Percentiles rank a stretch among this genome's conserved stretches.
Conservation (phyloP, 148 eudicot species). For the Euryodendron excelsum region DNA sequence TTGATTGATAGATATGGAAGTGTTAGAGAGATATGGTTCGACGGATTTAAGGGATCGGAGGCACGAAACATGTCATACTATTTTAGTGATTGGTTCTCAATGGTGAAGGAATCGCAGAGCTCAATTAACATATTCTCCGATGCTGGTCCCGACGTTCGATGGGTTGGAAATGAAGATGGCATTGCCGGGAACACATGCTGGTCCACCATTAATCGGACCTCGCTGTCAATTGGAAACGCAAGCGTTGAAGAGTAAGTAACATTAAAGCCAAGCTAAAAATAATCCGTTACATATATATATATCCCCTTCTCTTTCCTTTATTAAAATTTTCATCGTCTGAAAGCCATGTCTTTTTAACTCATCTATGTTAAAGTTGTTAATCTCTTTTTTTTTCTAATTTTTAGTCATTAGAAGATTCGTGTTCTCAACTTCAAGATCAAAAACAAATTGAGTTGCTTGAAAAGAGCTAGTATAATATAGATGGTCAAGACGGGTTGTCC, state of each 20-base stretch:
- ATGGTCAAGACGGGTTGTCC: no score
- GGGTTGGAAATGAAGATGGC: slow-evolving; percentile 85
- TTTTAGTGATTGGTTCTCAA: slow-evolving; percentile 75
- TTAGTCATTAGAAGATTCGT: no score
- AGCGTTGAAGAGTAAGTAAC: slow-evolving; percentile 66
- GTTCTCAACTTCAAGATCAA: no score
- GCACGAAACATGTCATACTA: slow-evolving; percentile 82
- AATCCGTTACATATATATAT: neutral
- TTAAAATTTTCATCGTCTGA: no score
- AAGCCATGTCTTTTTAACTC: no score
- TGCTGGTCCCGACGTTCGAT: slow-evolving; percentile 81
- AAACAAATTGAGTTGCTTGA: no score
- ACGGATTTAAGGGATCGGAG: slow-evolving; percentile 76
- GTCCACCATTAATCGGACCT: slow-evolving; percentile 77
- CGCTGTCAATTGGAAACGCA: slow-evolving; percentile 70
- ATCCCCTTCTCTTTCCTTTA: neutral
- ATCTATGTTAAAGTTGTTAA: no score
- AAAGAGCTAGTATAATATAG: no score
- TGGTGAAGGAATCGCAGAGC: slow-evolving; percentile 83
- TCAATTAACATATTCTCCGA: slow-evolving; percentile 90
- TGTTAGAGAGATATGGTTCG: slow-evolving; percentile 89
- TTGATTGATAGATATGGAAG: slow-evolving; percentile 54
- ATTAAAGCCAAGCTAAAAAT: neutral
- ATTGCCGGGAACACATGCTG: slow-evolving; percentile 84
- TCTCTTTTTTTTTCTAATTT: no score